Percentiles rank a stretch among this genome's conserved stretches.
phyloP scores from a whole-genome alignment of 2,329 filamentous ascomycete species.

The Sclerotinia sclerotiorum region DNA sequence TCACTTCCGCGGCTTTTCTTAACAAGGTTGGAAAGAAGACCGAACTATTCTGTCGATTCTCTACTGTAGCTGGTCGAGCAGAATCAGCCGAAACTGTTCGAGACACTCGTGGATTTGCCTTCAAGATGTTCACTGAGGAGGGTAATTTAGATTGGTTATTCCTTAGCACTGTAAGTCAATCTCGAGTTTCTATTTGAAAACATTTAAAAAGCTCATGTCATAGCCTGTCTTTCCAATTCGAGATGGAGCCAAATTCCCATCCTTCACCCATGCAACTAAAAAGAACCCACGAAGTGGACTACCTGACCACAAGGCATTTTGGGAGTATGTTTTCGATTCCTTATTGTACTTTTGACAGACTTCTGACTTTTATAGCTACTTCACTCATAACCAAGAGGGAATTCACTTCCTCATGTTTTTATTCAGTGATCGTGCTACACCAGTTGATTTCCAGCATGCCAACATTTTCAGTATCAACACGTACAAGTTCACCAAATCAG shows the following conservation, averaged over 20 bases:
- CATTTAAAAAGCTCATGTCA: constrained; percentile 35
- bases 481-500: constrained; percentile 46
- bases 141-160: constrained; percentile 46
- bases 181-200: constrained; percentile 53
- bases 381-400: constrained; percentile 13
- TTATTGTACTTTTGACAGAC: constrained; percentile 44
- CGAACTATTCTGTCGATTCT: constrained; percentile 51
- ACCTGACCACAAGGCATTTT: constrained; percentile 3
- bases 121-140: constrained; percentile 53
- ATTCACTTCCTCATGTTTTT: constrained; percentile 17
- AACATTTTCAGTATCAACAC: constrained; percentile 45
- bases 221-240: constrained; percentile 7
- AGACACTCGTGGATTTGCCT: constrained; percentile 49
- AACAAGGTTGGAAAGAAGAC: neutral
- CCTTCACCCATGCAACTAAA: constrained; percentile 73
- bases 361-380: neutral
- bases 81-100: constrained; percentile 47
- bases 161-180: constrained; percentile 55
- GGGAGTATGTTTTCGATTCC: constrained; percentile 39
- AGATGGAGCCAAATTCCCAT: constrained; percentile 66
- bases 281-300: constrained; percentile 51
- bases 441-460: constrained; percentile 1
- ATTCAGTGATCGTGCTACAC: constrained; percentile 15
- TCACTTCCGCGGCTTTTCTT: neutral
- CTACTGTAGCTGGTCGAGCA: constrained; percentile 47